A percentile compares a stretch with the other conserved stretches of the same genome.
Conservation (phyloP, 768 basidiomycete species). For the Phylloporus sp. region DNA sequence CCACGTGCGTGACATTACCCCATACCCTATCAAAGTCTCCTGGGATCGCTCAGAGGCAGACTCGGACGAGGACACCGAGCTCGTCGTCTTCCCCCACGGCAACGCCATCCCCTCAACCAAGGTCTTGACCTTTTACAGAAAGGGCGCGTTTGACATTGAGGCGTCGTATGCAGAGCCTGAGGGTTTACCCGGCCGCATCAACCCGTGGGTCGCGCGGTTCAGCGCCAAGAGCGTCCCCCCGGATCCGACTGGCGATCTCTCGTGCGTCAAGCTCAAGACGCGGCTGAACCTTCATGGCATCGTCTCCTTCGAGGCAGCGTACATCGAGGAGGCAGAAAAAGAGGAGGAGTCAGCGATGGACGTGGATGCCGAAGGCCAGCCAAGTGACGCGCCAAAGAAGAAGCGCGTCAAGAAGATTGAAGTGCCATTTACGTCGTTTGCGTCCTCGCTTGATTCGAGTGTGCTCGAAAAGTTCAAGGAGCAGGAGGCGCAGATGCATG, state of each 20-base stretch:
- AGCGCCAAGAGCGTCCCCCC: constrained; percentile 77
- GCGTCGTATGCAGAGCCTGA: constrained; percentile 75
- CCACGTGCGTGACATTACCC: constrained; percentile 77
- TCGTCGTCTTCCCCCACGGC: constrained; percentile 83
- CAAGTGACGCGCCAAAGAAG: constrained; percentile 57
- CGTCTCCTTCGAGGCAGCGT: constrained; percentile 81
- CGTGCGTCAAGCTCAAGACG: constrained; percentile 88
- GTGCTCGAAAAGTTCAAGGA: constrained; percentile 67
- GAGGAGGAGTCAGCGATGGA: constrained; percentile 75
- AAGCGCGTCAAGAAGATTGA: constrained; percentile 86
- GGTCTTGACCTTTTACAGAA: constrained; percentile 91
- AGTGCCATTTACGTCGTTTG: constrained; percentile 64
- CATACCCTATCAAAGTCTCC: constrained; percentile 86
- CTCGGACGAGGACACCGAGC: constrained; percentile 85
- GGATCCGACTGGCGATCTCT: constrained; percentile 64
- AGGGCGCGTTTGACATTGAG: constrained; percentile 83
- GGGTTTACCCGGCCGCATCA: constrained; percentile 69
- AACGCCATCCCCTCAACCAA: constrained; percentile 92
- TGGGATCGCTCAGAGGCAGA: constrained; percentile 78
- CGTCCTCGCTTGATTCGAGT: constrained; percentile 60
- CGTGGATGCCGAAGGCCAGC: constrained; percentile 49
- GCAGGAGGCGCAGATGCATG: constrained; percentile 84
- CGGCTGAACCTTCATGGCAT: constrained; percentile 84
- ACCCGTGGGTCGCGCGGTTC: constrained; percentile 83
- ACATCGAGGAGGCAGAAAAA: constrained; percentile 81